Base-by-base conservation (phyloP, 306 rosid genomes). In the Acmispon strigosus region DNA sequence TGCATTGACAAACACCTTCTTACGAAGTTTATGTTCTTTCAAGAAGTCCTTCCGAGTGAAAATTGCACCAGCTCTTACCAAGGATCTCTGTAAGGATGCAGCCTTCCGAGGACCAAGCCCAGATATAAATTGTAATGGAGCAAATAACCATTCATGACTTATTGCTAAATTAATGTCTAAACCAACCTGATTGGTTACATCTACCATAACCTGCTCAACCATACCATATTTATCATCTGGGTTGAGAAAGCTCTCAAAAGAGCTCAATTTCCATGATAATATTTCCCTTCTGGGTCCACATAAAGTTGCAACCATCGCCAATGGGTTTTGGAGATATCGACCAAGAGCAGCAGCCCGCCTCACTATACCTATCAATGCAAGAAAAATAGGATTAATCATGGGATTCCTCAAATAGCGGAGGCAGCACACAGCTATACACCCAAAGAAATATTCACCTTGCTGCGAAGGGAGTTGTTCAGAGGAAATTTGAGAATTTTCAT, bases 81-180 rank as follows among this genome's bases (percentile, higher is more conserved):
- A 72, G 15, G 97, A 91, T 76, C 96, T 81, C 76, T 95, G 97
- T 70, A 95, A 78, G 69, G 89, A 95, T 64, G 97, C 95, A 44
- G 99, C 97, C 77, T 95, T 95, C 77, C 99, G 89, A 7, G 97
- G 99, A 75, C 99, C 99, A 79, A 95, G 96, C 72, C 99, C 99
- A 76, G 97, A 90, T 80, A 89, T 81, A 78, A 91, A 91, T 64
- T 95, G 97, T 72, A 95, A 77, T 5, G 99, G 92, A 66, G 92
- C 82, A 76, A 95, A 95, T 78, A 95, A 72, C 99, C 99, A 95
- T 72, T 95, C 99, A 10, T 95, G 97, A 60, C 87, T 82, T 15
- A 87, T 82, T 61, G 99, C 96, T 79, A 95, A 78, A 88, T 95
- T 95, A 66, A 88, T 80, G 72, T 95, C 99, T 24, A 95, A 79